Evolutionary conservation across 2,329 filamentous ascomycete genomes (phyloP).

Genomic region (Neoascochyta sp.): DNA sequence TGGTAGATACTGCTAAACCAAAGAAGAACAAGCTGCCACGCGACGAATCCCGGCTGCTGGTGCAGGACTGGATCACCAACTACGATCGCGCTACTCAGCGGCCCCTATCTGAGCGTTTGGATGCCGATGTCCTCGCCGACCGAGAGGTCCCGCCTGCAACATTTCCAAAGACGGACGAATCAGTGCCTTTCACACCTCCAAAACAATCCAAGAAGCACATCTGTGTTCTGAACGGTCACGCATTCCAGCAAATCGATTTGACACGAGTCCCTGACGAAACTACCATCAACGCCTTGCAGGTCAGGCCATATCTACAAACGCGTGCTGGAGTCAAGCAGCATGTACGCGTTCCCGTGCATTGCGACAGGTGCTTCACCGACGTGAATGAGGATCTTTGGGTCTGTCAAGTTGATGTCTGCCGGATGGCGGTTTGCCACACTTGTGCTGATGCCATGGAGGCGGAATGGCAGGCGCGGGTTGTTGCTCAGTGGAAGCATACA

Average conservation of each 20-base stretch:
- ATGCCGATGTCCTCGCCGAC: slow-evolving; percentile 17
- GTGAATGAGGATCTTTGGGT: slow-evolving; percentile 17
- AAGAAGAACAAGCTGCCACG: slow-evolving; percentile 11
- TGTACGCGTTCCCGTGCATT: slow-evolving; percentile 15
- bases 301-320: slow-evolving; percentile 14
- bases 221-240: slow-evolving; percentile 20
- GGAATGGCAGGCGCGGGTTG: slow-evolving; percentile 12
- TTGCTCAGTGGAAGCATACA: slow-evolving; percentile 9
- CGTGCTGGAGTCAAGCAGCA: slow-evolving; percentile 11
- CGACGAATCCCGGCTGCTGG: slow-evolving; percentile 10
- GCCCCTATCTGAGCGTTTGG: slow-evolving; percentile 14
- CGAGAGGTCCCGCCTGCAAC: slow-evolving; percentile 18
- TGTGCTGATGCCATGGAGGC: slow-evolving; percentile 18
- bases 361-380: slow-evolving; percentile 16
- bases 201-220: slow-evolving; percentile 9
- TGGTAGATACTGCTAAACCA: slow-evolving; percentile 2
- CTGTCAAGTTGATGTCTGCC: slow-evolving; percentile 19
- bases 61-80: slow-evolving; percentile 16
- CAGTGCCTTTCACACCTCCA: background rate
- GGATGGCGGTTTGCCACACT: slow-evolving; percentile 13
- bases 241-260: slow-evolving; percentile 17
- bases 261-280: slow-evolving; percentile 13
- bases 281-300: slow-evolving; percentile 14
- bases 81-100: slow-evolving; percentile 15
- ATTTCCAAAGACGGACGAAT: slow-evolving; percentile 12